Conservation (phyloP, 2,329 filamentous ascomycete species). For the Didymellaceae sp. region DNA sequence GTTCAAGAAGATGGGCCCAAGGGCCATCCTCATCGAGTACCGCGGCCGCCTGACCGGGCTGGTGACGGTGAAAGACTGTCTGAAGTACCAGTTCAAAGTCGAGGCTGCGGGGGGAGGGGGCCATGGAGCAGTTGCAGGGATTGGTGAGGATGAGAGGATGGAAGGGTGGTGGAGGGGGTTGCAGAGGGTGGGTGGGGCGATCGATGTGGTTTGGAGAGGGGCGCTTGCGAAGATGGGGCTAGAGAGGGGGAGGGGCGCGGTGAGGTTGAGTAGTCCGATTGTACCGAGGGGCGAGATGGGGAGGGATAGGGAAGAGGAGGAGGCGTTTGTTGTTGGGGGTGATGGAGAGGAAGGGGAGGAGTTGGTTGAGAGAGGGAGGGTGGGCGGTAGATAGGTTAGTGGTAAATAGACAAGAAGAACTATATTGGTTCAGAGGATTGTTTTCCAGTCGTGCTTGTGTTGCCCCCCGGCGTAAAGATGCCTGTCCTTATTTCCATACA, state of each 20-base stretch:
- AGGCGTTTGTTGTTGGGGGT: conserved; percentile 7
- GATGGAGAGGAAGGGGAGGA: conserved; percentile 9
- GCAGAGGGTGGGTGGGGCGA: conserved; percentile 14
- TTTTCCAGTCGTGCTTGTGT: no score
- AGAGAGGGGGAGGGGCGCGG: conserved; percentile 22
- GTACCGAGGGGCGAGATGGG: background rate
- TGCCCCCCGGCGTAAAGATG: no score
- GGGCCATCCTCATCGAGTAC: conserved; percentile 91
- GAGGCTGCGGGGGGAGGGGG: conserved; percentile 79
- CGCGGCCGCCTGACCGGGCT: conserved; percentile 82
- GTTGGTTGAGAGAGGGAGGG: conserved; percentile 6
- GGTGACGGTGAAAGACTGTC: conserved; percentile 94
- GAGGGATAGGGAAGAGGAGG: conserved; percentile 29
- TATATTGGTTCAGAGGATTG: no score
- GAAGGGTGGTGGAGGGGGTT: conserved; percentile 37
- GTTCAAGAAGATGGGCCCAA: conserved; percentile 95
- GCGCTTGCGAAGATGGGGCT: conserved; percentile 26
- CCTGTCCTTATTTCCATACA: no score
- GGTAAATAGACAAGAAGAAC: no score
- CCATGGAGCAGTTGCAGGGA: conserved; percentile 10
- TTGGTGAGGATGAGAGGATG: conserved; percentile 34
- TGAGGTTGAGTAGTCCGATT: conserved; percentile 37
- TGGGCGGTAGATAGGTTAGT: conserved; percentile 1
- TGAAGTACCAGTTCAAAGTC: conserved; percentile 97
- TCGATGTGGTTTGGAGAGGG: conserved; percentile 24